A percentile compares a stretch with the other conserved stretches of the same genome.
Conservation (phyloP, 2,329 filamentous ascomycete genomes). For the Pestalotiopsis sp. region DNA sequence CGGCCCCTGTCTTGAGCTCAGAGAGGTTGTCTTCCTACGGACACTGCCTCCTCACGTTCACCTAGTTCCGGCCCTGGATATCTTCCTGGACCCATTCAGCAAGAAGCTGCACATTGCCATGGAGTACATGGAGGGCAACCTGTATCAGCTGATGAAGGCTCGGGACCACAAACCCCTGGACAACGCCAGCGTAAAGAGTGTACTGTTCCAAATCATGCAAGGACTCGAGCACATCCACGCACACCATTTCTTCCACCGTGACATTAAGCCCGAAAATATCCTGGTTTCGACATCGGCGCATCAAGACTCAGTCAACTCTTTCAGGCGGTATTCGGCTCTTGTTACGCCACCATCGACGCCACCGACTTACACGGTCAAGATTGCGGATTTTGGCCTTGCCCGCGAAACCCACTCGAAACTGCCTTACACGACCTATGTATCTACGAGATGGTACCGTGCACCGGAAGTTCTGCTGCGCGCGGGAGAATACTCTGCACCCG, state of each 20-base stretch:
- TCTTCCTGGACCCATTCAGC: slow-evolving; percentile 93
- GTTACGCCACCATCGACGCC: slow-evolving; percentile 95
- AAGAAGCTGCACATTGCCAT: slow-evolving; percentile 97
- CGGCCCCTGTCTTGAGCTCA: slow-evolving; percentile 83
- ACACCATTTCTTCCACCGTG: slow-evolving; percentile 96
- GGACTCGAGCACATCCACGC: slow-evolving; percentile 97
- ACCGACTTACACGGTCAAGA: slow-evolving; percentile 93
- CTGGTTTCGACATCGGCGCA: slow-evolving; percentile 88
- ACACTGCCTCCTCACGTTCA: slow-evolving; percentile 86
- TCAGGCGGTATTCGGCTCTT: slow-evolving; percentile 88
- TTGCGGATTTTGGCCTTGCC: slow-evolving; percentile 97
- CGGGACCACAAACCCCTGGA: slow-evolving; percentile 94
- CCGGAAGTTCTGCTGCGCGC: slow-evolving; percentile 92
- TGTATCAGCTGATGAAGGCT: slow-evolving; percentile 98
- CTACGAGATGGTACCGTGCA: slow-evolving; percentile 95
- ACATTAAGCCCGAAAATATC: slow-evolving; percentile 99
- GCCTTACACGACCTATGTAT: slow-evolving; percentile 97
- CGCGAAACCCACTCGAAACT: slow-evolving; percentile 95
- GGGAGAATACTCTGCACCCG: slow-evolving; percentile 94
- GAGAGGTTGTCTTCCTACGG: slow-evolving; percentile 94
- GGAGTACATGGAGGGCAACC: slow-evolving; percentile 99
- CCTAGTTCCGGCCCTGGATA: slow-evolving; percentile 95
- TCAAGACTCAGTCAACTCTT: slow-evolving; percentile 79
- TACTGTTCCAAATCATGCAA: slow-evolving; percentile 94
- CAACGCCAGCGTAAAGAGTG: slow-evolving; percentile 91